Evolutionary conservation across 495 filamentous ascomycete genomes (phyloP).

Genomic region (Penicillium silybi): DNA sequence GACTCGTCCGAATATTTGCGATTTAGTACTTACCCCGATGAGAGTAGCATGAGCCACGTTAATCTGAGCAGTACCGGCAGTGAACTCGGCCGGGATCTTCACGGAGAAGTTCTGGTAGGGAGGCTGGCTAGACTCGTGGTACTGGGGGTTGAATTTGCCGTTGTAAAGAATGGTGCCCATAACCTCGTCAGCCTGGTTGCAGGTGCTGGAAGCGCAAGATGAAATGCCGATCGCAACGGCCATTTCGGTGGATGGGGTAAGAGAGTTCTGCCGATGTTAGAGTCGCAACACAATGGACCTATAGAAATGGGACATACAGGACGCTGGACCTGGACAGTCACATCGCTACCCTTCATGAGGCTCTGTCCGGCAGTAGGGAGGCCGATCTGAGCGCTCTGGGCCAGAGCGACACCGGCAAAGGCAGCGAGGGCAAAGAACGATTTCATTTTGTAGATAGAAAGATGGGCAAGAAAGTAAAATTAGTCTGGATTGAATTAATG

Average conservation of each 20-base stretch:
- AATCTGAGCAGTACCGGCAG: slow-evolving; percentile 22
- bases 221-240: slow-evolving; percentile 32
- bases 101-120: slow-evolving; percentile 42
- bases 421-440: slow-evolving; percentile 18
- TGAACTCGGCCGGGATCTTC: slow-evolving; percentile 16
- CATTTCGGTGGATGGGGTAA: slow-evolving; percentile 28
- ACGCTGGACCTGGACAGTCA: slow-evolving; percentile 31
- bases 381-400: slow-evolving; percentile 62
- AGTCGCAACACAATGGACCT: neutral
- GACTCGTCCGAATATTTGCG: neutral
- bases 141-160: slow-evolving; percentile 29
- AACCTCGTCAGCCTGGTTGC: slow-evolving; percentile 15
- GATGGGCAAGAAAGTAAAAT: neutral
- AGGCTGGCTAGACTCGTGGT: slow-evolving; percentile 20
- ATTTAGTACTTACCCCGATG: slow-evolving; percentile 31
- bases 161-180: slow-evolving; percentile 31
- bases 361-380: slow-evolving; percentile 45
- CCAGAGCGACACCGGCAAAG: slow-evolving; percentile 47
- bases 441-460: slow-evolving; percentile 21
- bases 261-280: slow-evolving; percentile 19
- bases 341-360: slow-evolving; percentile 16
- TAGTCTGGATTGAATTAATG: neutral
- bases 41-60: slow-evolving; percentile 33
- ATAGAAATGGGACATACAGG: slow-evolving; percentile 18
- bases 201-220: slow-evolving; percentile 18